Evolutionary conservation across 352 stramenopile genomes (phyloP).

Genomic region (Thalassiosira exigua): DNA sequence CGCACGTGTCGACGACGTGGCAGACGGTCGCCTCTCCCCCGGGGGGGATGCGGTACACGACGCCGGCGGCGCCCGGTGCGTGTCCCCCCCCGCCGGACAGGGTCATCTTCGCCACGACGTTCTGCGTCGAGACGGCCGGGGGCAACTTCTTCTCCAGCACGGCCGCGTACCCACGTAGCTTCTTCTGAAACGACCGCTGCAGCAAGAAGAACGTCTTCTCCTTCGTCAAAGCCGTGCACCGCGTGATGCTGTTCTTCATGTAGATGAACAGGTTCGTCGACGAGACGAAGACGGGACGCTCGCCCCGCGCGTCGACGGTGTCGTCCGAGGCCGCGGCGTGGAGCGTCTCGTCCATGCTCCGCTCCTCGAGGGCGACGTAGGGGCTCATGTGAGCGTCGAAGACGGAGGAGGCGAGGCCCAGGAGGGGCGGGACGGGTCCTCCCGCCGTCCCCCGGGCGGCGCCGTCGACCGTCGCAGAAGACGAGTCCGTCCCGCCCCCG

Average conservation of each 20-base stretch:
- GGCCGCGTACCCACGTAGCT: constrained; percentile 82
- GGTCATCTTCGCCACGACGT: constrained; percentile 42
- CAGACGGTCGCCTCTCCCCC: constrained; percentile 95
- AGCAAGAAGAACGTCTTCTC: constrained; percentile 97
- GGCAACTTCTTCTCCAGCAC: constrained; percentile 77
- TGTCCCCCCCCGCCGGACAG: constrained; percentile 84
- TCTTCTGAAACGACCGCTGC: constrained; percentile 92
- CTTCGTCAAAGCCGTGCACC: constrained; percentile 95
- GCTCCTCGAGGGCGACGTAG: constrained; percentile 95
- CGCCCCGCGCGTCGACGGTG: constrained; percentile 93
- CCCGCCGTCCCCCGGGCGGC: constrained; percentile 54
- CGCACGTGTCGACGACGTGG: constrained; percentile 98
- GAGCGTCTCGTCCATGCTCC: constrained; percentile 95
- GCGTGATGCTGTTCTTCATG: constrained; percentile 97
- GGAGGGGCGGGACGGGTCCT: constrained; percentile 77
- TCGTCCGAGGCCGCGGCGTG: constrained; percentile 90
- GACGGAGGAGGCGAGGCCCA: constrained; percentile 88
- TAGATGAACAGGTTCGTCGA: constrained; percentile 98
- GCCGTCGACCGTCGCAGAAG: constrained; percentile 71
- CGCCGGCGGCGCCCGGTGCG: constrained; percentile 29
- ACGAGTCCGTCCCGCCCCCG: constrained; percentile 1
- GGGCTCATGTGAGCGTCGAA: constrained; percentile 98
- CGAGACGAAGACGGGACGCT: constrained; percentile 94
- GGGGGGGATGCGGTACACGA: constrained; percentile 78
- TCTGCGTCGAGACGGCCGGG: constrained; percentile 31